Evolutionary conservation across 2,329 filamentous ascomycete genomes (phyloP).

Genomic region (Bipolaris gigantea): DNA sequence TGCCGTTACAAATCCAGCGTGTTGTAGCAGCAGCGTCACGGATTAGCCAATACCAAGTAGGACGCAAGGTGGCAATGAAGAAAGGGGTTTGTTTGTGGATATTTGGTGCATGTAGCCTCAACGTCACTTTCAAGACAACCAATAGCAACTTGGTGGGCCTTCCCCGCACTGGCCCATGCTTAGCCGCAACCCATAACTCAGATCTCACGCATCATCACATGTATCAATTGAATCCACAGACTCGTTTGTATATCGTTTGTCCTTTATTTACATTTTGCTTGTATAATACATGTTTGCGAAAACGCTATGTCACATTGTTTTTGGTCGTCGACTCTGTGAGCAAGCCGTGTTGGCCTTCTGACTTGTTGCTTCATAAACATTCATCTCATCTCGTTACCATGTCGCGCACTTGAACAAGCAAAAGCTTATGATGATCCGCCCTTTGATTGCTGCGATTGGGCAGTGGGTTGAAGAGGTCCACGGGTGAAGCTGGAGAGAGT

Average conservation of each 20-base stretch:
- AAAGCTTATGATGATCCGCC: background rate
- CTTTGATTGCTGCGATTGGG: background rate
- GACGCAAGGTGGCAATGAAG: background rate
- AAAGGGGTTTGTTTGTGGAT: conserved; percentile 2
- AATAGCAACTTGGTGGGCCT: conserved; percentile 14
- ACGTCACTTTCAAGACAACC: conserved; percentile 16
- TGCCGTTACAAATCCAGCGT: background rate
- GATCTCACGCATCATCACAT: background rate
- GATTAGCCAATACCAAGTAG: background rate
- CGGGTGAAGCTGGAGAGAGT: conserved; percentile 20
- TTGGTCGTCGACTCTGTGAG: too few relatives aligned
- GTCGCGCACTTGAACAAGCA: too few relatives aligned
- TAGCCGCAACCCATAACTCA: background rate
- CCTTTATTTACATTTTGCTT: background rate
- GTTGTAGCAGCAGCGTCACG: background rate
- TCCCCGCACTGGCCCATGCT: conserved; percentile 18
- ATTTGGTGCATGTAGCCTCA: conserved; percentile 2
- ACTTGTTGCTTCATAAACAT: background rate
- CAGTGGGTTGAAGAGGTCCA: conserved; percentile 19
- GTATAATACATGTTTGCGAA: conserved; percentile 2
- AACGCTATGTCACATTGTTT: background rate
- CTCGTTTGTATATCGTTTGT: background rate
- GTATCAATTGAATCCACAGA: too few relatives aligned
- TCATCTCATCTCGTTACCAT: background rate
- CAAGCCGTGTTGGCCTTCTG: too few relatives aligned